These are phyloP conservation scores for Lachnellula suecica DNA, from an alignment of 2,329 filamentous ascomycete genomes.

Conservation along the genomic window DNA sequence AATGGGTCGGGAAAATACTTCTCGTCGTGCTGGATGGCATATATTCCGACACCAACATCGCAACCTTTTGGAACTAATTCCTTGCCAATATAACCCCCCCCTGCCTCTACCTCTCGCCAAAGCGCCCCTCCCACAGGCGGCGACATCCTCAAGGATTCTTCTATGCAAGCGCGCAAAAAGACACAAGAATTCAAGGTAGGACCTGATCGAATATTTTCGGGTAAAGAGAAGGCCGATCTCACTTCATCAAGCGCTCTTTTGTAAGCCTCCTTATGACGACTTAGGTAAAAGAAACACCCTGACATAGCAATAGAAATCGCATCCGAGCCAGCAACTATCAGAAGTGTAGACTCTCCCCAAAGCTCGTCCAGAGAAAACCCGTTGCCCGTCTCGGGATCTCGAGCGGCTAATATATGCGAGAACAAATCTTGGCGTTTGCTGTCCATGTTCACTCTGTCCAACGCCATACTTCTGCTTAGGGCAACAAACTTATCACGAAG, in stretches of 20 bases:
- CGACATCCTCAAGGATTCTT: conserved; percentile 16
- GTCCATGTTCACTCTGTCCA: neutral
- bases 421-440: neutral
- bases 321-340: neutral
- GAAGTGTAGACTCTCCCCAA: neutral
- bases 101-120: conserved; percentile 9
- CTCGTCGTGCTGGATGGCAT: conserved; percentile 43
- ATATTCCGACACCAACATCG: conserved; percentile 42
- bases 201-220: neutral
- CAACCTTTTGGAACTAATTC: conserved; percentile 36
- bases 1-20: conserved; percentile 58
- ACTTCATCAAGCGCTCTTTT: conserved; percentile 24
- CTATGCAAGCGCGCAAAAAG: conserved; percentile 25
- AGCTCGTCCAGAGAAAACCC: neutral
- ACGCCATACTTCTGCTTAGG: neutral
- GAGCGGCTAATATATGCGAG: neutral
- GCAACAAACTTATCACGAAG: neutral
- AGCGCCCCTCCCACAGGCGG: conserved; percentile 20
- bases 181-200: conserved; percentile 27
- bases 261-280: conserved; percentile 27
- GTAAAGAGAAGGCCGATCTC: conserved; percentile 1
- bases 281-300: conserved; percentile 38
- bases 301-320: conserved; percentile 31
- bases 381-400: neutral
- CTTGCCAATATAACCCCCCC: conserved; percentile 17